A percentile compares a stretch with the other conserved stretches of the same genome.
phyloP scores from a whole-genome alignment of 495 filamentous ascomycete genomes.

The Neurospora terricola region DNA sequence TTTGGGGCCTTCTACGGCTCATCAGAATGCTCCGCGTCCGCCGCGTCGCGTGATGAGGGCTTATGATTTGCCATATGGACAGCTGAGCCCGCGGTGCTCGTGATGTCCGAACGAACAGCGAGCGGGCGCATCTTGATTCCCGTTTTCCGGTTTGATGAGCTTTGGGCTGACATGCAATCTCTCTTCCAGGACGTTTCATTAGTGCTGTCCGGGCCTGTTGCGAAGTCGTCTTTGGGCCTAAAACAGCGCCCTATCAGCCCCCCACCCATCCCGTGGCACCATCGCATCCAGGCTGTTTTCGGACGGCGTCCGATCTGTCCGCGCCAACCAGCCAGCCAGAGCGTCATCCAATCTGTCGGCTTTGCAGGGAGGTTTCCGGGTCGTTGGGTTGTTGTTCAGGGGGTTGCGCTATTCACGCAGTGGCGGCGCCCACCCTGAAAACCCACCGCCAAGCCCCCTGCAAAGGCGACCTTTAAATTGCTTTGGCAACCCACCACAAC shows the following conservation, averaged over 20 bases:
- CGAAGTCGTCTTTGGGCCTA: background rate
- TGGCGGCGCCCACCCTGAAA: background rate
- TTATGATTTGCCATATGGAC: background rate
- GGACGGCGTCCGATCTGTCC: background rate
- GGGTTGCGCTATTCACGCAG: background rate
- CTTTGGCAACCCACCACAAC: background rate
- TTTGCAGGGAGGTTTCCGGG: background rate
- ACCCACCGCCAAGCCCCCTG: background rate
- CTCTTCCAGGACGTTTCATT: background rate
- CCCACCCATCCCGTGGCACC: background rate
- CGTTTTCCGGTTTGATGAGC: background rate
- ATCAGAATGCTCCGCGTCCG: background rate
- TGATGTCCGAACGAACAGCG: background rate
- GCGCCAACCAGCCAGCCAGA: background rate
- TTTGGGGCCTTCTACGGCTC: background rate
- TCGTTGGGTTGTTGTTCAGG: background rate
- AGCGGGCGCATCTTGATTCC: background rate
- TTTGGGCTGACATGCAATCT: background rate
- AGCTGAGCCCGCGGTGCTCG: background rate
- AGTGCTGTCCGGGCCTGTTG: background rate
- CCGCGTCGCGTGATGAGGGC: background rate
- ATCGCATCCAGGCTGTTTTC: background rate
- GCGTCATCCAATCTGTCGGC: background rate
- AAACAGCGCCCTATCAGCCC: background rate
- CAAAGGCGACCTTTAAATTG: background rate